phyloP scores from a whole-genome alignment of 1,139 yeast genomes.

The Protomyces pachydermus region DNA sequence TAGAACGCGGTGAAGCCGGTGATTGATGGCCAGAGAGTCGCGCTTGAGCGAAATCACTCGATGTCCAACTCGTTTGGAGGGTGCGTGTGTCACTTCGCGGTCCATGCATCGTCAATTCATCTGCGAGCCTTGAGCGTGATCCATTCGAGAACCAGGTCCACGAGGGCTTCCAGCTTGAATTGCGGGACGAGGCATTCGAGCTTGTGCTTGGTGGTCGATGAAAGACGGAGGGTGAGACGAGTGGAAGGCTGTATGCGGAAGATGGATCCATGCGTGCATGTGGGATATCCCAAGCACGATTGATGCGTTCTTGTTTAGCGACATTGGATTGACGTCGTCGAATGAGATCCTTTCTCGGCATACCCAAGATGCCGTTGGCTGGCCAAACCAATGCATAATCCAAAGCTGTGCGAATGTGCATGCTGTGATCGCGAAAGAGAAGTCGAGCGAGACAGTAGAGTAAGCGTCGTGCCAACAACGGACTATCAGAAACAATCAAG shows the following conservation, averaged over 20 bases:
- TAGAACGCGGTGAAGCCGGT: background rate
- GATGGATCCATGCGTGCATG: conserved; percentile 6
- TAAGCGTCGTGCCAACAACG: conserved; percentile 14
- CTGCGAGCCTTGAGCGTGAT: conserved; percentile 1
- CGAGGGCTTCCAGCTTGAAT: conserved; percentile 26
- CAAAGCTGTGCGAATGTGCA: conserved; percentile 4
- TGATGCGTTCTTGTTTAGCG: conserved; percentile 6
- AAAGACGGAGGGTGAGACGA: conserved; percentile 14
- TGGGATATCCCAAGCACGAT: conserved; percentile 22
- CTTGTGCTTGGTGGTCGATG: conserved; percentile 19
- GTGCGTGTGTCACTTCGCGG: conserved; percentile 12
- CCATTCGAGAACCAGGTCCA: conserved; percentile 25
- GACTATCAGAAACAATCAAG: conserved; percentile 15
- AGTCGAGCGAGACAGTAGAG: conserved; percentile 13
- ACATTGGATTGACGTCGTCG: conserved; percentile 6
- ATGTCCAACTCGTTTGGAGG: conserved; percentile 19
- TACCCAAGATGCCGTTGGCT: conserved; percentile 8
- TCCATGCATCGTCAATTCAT: background rate
- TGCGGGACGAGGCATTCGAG: conserved; percentile 9
- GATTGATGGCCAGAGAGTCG: background rate
- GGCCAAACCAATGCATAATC: conserved; percentile 25
- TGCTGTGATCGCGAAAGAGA: conserved; percentile 18
- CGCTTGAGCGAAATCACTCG: conserved; percentile 10
- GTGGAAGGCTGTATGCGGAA: conserved; percentile 1
- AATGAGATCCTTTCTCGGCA: conserved; percentile 10